Base-by-base conservation (phyloP, 495 filamentous ascomycete genomes). In the Xylaria scruposa region DNA sequence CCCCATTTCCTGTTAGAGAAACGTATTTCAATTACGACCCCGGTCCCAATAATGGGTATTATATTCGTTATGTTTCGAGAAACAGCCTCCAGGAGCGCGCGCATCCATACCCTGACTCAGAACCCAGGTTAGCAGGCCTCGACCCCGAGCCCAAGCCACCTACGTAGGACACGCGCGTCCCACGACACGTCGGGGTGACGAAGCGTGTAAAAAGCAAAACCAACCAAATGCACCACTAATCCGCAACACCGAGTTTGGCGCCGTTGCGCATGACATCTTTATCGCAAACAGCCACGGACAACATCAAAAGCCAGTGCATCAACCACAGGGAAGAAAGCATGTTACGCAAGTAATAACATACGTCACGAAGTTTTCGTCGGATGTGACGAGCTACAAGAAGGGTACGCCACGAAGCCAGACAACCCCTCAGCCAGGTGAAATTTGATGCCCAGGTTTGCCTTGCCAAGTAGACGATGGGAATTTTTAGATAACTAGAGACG, bases 161-260 rank as follows among this genome's bases (percentile, higher is more conserved):
- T 46, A 67, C 63, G 63, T 67, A 67, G 26, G 42, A 31, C 40
- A 47, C 24, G 62, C 62, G 62, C 62, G 62, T 65, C 62, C 33
- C 33, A 60, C 58, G 17, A 38, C 29, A 21, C 58, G 9, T 29
- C 33, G n/a, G 7, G 17, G 31, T 7, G 9, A 3, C 17, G n/a
- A 60, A 38, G 38, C 29, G 58, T 36, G 31, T 60, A 13, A 13
- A 4, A 21, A 38, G 58, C 58, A 36, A 33, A 60, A 38, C 31
- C 58, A 60, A 21, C 38, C 58, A 36, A 36, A 38, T 21, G 8
- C 26, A 24, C 13, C 58, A 24, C 33, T 17, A 60, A 60, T 60
- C 17, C 56, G 56, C 56, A 21, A 60, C 56, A 19, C 31, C 31
- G n/a, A 60, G 58, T 7, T 17, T 0, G 10, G 33, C 12, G 29